Evolutionary conservation across 352 stramenopile species (phyloP), one percentile per base, ranked within the genome.

Genomic region (Phytopythium chamaehyphon): DNA sequence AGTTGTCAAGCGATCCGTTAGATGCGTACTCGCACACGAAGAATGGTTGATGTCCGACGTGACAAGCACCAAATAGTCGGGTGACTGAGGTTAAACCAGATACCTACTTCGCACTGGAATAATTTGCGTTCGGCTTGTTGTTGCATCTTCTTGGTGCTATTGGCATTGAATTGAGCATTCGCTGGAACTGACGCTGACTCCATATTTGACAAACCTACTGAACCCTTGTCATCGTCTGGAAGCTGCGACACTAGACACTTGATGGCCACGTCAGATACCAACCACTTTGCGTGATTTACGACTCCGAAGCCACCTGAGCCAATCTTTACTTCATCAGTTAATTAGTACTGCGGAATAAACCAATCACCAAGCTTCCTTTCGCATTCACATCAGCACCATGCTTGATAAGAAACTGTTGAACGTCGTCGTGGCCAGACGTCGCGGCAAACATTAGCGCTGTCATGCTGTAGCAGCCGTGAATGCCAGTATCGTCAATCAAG

Each of bases 31-130:
- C 44, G 9, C 44, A 50, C 14, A 50, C 26, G n/a, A 50, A 18
- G n/a, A 50, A 50, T 11, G 22, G 44, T 33, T 33, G 28, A 6
- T 38, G 24, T 50, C 26, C 44, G 28, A 40, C 44, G n/a, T 50
- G 44, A 31, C 44, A 50, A n/a, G 64, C 64, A 35, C 61, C 64
- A 22, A 64, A 73, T 38, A 73, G 57, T 18, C 61, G 51, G 57
- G 18, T 73, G 64, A 23, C 58, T 66, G 18, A 73, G 40, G 39
- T 55, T 59, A 46, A 64, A 67, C 64, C 64, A 73, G 35, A 62
- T 47, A 19, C 61, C 50, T 5, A 59, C 61, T 49, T 62, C 57
- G 12, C 57, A 19, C 31, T 50, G 45, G 39, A 73, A 66, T 36
- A 61, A 23, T 12, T 58, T 39, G 40, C 55, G 57, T 18, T 46